Percentiles rank a stretch among this genome's conserved stretches.
phyloP scores from a whole-genome alignment of 148 eudicot species.

The Gaultheria prostrata region DNA sequence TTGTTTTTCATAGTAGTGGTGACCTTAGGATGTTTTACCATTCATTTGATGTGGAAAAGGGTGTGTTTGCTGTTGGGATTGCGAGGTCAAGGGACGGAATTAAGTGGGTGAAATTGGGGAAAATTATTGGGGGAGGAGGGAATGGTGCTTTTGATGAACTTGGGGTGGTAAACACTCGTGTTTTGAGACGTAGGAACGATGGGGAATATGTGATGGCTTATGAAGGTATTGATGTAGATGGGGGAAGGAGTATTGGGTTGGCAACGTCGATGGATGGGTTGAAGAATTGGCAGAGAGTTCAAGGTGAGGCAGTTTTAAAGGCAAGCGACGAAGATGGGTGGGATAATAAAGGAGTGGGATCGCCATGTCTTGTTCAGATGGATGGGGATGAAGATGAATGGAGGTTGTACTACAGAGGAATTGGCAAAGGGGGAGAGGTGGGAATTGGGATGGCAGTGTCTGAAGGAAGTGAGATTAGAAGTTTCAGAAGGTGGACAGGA shows the following conservation, averaged over 20 bases:
- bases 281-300: conserved; percentile 53
- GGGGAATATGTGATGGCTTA: conserved; percentile 76
- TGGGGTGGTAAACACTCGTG: conserved; percentile 53
- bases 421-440: conserved; percentile 41
- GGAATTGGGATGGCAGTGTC: conserved; percentile 79
- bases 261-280: conserved; percentile 64
- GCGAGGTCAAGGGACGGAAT: conserved; percentile 84
- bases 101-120: conserved; percentile 74
- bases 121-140: conserved; percentile 39
- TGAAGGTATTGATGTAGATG: conserved; percentile 61
- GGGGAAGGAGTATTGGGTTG: conserved; percentile 59
- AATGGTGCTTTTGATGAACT: conserved; percentile 53
- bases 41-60: conserved; percentile 50
- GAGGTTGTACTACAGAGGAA: conserved; percentile 73
- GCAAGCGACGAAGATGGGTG: conserved; percentile 41
- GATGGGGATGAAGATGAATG: conserved; percentile 59
- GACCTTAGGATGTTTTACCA: conserved; percentile 84
- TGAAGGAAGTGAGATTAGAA: conserved; percentile 37
- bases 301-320: conserved; percentile 42
- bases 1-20: conserved; percentile 52
- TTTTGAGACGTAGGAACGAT: conserved; percentile 41
- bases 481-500: conserved; percentile 53
- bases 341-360: conserved; percentile 69
- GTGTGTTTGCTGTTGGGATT: conserved; percentile 49
- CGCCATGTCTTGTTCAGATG: conserved; percentile 72